These are phyloP conservation scores for Pyrenophora tritici-repentis DNA, from an alignment of 2,329 filamentous ascomycete genomes.

Conservation along the genomic window DNA sequence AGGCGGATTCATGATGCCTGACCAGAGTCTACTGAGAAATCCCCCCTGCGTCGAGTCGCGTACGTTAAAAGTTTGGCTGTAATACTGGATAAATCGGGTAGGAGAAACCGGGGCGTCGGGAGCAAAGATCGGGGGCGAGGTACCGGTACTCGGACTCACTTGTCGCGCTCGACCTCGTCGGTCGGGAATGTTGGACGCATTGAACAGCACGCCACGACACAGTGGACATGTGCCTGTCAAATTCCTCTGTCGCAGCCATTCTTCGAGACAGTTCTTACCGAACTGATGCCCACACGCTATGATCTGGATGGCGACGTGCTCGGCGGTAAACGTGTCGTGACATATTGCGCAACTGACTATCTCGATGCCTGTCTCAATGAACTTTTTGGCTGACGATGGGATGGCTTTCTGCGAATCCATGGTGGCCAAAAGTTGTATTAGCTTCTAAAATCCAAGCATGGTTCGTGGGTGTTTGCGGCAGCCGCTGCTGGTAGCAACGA, in stretches of 20 bases:
- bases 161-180: background rate
- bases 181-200: background rate
- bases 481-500: too few species aligned
- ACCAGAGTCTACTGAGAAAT: too few species aligned
- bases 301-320: background rate
- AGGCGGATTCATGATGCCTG: too few species aligned
- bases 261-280: background rate
- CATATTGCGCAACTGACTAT: background rate
- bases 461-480: too few species aligned
- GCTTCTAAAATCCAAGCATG: too few species aligned
- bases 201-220: background rate
- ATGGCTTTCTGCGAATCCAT: background rate
- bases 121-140: too few species aligned
- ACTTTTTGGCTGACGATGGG: background rate
- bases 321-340: background rate
- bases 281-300: slow-evolving; percentile 2
- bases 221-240: background rate
- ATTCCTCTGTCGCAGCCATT: background rate
- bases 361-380: background rate
- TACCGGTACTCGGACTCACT: too few species aligned
- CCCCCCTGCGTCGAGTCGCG: too few species aligned
- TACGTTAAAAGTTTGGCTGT: too few species aligned
- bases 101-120: too few species aligned
- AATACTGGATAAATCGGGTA: too few species aligned
- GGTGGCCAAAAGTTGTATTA: too few species aligned